These are phyloP conservation scores for Hortaea werneckii DNA, from an alignment of 2,329 filamentous ascomycete genomes.

Conservation along the genomic window DNA sequence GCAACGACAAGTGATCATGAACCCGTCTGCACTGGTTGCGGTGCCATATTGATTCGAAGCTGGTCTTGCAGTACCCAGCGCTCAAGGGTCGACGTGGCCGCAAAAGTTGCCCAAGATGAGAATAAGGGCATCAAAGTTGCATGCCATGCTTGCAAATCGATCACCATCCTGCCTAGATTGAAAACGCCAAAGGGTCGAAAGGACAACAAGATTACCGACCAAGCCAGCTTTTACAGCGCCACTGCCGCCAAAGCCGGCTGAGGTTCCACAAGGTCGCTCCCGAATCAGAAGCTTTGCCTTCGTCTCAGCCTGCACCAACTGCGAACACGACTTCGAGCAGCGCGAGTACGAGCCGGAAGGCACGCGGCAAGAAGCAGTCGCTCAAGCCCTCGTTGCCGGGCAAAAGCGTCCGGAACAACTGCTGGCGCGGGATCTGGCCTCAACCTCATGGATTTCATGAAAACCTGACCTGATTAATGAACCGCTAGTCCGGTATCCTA, in stretches of 20 bases:
- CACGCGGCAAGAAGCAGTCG: conserved; percentile 46
- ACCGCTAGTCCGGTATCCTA: no score
- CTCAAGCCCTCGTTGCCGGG: conserved; percentile 55
- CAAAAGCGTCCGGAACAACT: conserved; percentile 9
- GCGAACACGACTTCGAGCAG: not conserved
- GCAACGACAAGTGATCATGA: no score
- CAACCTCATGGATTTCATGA: conserved; percentile 33
- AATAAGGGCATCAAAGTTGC: not conserved
- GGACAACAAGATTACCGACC: no score
- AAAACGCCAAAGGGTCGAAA: no score
- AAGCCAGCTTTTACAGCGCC: no score
- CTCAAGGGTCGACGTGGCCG: no score
- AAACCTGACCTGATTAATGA: conserved; percentile 4
- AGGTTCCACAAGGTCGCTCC: no score
- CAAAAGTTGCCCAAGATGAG: no score
- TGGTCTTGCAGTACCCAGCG: conserved; percentile 7
- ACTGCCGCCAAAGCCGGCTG: no score
- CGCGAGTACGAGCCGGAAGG: conserved; percentile 42
- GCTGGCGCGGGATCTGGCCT: conserved; percentile 17
- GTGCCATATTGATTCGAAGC: conserved; percentile 49
- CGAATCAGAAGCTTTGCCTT: no score
- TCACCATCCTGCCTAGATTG: not conserved
- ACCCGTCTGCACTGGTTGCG: conserved; percentile 36
- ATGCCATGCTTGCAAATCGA: conserved; percentile 3
- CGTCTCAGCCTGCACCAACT: no score